Evolutionary conservation across 768 basidiomycete genomes (phyloP).

Genomic region (Mycena galericulata): DNA sequence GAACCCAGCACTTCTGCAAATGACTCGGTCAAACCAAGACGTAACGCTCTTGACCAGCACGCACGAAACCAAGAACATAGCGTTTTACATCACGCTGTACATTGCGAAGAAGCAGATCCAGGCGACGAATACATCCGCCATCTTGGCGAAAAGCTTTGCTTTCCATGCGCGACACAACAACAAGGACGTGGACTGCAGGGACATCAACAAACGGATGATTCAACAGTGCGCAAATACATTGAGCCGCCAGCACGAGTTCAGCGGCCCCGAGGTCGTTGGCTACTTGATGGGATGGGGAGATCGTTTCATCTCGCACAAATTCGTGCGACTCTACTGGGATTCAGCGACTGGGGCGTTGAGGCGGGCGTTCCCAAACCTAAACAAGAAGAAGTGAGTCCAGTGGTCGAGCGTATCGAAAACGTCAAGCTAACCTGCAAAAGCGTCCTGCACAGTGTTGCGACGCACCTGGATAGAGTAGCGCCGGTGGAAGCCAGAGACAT

Average conservation of each 20-base stretch:
- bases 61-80: constrained; percentile 44
- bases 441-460: no score
- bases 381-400: no score
- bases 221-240: constrained; percentile 48
- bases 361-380: background rate
- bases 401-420: no score
- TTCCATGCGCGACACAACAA: no score
- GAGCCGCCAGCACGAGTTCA: constrained; percentile 50
- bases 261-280: constrained; percentile 50
- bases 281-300: constrained; percentile 60
- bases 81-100: constrained; percentile 55
- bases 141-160: constrained; percentile 47
- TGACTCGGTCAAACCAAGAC: constrained; percentile 51
- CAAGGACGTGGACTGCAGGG: constrained; percentile 40
- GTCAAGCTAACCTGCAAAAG: no score
- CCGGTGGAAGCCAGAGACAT: background rate
- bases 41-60: constrained; percentile 51
- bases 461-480: no score
- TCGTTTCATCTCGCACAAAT: constrained; percentile 50
- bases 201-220: no score
- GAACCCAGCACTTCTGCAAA: constrained; percentile 40
- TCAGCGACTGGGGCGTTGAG: constrained; percentile 27
- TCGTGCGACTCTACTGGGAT: constrained; percentile 49
- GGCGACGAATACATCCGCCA: constrained; percentile 50
- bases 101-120: constrained; percentile 53